A percentile compares a stretch with the other conserved stretches of the same genome.
These are phyloP conservation scores for Microbotryum silenes-acaulis DNA, from an alignment of 1,284 basidiomycete species.

Conservation along the genomic window DNA sequence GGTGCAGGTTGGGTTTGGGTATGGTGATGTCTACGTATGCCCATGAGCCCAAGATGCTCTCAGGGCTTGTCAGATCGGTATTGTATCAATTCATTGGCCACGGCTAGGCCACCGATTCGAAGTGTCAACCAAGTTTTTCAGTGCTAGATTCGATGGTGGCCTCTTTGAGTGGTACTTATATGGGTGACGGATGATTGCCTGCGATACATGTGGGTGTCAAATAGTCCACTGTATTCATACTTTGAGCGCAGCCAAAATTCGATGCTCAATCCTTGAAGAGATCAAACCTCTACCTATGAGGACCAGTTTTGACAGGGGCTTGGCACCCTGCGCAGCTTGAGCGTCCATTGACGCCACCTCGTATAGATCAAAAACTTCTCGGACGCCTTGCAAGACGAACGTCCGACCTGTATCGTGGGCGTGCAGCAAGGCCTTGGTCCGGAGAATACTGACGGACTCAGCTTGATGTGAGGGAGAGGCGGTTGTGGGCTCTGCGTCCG, in stretches of 20 bases:
- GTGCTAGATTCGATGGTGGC: no score
- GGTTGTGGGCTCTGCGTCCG: background rate
- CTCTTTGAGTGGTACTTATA: no score
- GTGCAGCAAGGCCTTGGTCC: constrained; percentile 70
- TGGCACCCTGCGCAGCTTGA: constrained; percentile 37
- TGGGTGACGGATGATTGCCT: no score
- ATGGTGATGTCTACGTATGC: constrained; percentile 81
- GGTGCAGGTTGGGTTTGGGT: constrained; percentile 63
- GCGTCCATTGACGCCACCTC: constrained; percentile 39
- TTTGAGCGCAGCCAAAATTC: no score
- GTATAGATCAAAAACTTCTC: constrained; percentile 71
- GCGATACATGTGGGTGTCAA: no score
- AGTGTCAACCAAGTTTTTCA: no score
- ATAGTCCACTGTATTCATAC: no score
- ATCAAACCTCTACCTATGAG: constrained; percentile 72
- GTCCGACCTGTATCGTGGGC: constrained; percentile 35
- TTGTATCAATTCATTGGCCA: constrained; percentile 83
- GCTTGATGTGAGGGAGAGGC: background rate
- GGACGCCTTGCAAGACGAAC: constrained; percentile 75
- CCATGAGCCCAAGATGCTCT: constrained; percentile 82
- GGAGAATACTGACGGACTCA: constrained; percentile 53
- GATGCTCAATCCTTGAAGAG: no score
- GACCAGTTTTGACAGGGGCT: constrained; percentile 54
- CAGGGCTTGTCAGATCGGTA: constrained; percentile 74
- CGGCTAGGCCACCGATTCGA: constrained; percentile 46